Base-by-base conservation (phyloP, 1,139 yeast species). In the Saccharomyces hybrid region DNA sequence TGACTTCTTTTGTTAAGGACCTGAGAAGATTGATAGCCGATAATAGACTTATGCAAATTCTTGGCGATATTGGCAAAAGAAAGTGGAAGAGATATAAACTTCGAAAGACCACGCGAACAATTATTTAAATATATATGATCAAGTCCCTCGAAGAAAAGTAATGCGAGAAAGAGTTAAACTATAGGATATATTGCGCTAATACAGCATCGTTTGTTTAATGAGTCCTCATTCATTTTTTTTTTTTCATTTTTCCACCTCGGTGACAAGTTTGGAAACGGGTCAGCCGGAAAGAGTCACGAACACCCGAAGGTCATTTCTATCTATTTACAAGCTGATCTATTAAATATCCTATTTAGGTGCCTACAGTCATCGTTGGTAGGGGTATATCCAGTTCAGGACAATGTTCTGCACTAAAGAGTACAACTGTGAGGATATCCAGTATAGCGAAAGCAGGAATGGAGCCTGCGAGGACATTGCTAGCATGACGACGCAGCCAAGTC, bases 391-490 rank as follows among this genome's bases (percentile, higher is more conserved):
- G 65, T 90, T 95, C 67, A 91, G 72, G n/a, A 86, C 57, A 13
- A 86, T 69, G 65, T 90, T 91, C 63, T 90, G 97, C 0, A 81
- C 59, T 58, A 88, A 73, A 1, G 97, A 90, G 65, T 78, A 90
- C 1, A 78, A 65, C 67, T 88, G 91, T 0, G 97, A 89, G 50
- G 91, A 82, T 32, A 88, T 76, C 98, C 98, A 91, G 70, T 89
- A 91, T 31, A 89, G 69, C 0, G 85, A 81, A 48, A 91, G 74
- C 0, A 95, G 90, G 25, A 84, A 75, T 0, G 97, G 96, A 0
- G 97, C 96, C 64, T 90, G 95, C 52, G 89, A 79, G 0, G 96
- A 78, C 11, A 89, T 77, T 5, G 91, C 91, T 86, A 89, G 88
- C 72, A 91, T 76, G 60, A 88, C 83, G 2, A 89, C 83, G 52